Evolutionary conservation across 2,329 filamentous ascomycete genomes (phyloP).

Genomic region (Mycosphaerelloides madeirae): DNA sequence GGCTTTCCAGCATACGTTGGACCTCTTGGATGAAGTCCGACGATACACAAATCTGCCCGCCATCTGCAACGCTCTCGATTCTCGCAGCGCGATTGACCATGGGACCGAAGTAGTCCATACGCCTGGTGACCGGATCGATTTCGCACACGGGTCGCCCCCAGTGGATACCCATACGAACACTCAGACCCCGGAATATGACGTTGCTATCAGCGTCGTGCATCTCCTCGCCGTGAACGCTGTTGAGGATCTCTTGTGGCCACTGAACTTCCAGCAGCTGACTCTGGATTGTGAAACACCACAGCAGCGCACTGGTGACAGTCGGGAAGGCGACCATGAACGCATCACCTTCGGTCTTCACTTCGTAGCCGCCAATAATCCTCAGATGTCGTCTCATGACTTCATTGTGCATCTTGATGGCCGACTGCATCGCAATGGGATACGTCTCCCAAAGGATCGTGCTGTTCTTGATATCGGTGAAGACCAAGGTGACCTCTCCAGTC

Average conservation of each 20-base stretch:
- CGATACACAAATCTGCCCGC: constrained; percentile 93
- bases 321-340: constrained; percentile 99
- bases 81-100: constrained; percentile 98
- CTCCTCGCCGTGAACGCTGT: constrained; percentile 77
- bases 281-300: constrained; percentile 97
- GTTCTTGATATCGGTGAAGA: constrained; percentile 99
- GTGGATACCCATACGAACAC: constrained; percentile 95
- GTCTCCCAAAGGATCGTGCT: constrained; percentile 95
- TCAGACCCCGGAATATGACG: constrained; percentile 87
- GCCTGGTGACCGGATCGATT: constrained; percentile 88
- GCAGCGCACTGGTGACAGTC: constrained; percentile 84
- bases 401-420: constrained; percentile 95
- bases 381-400: constrained; percentile 92
- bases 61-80: constrained; percentile 90
- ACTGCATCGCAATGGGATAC: constrained; percentile 90
- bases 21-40: constrained; percentile 97
- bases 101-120: constrained; percentile 98
- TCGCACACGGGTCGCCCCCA: constrained; percentile 94
- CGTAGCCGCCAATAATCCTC: constrained; percentile 89
- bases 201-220: constrained; percentile 78
- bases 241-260: constrained; percentile 91
- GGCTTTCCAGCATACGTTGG: constrained; percentile 81
- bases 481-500: constrained; percentile 82
- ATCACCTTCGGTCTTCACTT: constrained; percentile 99
- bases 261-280: constrained; percentile 77